phyloP scores from a whole-genome alignment of 176 grass and related monocot genomes.

The Eragrostis nindensis region DNA sequence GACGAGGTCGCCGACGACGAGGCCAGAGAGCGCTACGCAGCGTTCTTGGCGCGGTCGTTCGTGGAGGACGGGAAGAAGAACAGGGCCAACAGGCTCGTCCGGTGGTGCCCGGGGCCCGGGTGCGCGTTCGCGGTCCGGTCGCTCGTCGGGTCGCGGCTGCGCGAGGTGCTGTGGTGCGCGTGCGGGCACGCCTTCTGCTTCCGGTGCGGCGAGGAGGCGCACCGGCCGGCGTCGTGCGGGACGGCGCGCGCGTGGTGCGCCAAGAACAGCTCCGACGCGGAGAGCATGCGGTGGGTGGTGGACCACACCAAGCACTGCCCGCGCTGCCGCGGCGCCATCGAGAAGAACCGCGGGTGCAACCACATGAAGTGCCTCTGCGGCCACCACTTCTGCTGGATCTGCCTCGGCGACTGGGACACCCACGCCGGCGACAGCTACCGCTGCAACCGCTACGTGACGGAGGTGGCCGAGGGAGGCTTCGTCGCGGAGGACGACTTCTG shows the following conservation, averaged over 20 bases:
- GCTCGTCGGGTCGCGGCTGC: neutral
- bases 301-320: slow-evolving; percentile 59
- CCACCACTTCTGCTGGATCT: slow-evolving; percentile 67
- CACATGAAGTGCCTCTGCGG: slow-evolving; percentile 57
- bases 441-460: slow-evolving; percentile 39
- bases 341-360: slow-evolving; percentile 65
- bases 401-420: slow-evolving; percentile 19
- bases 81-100: slow-evolving; percentile 16
- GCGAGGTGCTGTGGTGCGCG: slow-evolving; percentile 45
- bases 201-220: slow-evolving; percentile 51
- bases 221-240: slow-evolving; percentile 56
- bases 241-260: slow-evolving; percentile 24
- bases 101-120: slow-evolving; percentile 51
- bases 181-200: slow-evolving; percentile 46
- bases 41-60: slow-evolving; percentile 46
- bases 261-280: slow-evolving; percentile 27
- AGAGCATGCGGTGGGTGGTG: slow-evolving; percentile 40
- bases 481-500: too few species aligned
- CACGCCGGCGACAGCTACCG: neutral
- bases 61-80: slow-evolving; percentile 48
- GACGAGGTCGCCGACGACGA: neutral
- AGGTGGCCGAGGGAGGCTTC: neutral
- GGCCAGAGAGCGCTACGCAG: slow-evolving; percentile 24
- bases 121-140: slow-evolving; percentile 43
- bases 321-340: slow-evolving; percentile 37